These are phyloP conservation scores for Breynia disticha DNA, from an alignment of 441 rosid species.

Conservation along the genomic window DNA sequence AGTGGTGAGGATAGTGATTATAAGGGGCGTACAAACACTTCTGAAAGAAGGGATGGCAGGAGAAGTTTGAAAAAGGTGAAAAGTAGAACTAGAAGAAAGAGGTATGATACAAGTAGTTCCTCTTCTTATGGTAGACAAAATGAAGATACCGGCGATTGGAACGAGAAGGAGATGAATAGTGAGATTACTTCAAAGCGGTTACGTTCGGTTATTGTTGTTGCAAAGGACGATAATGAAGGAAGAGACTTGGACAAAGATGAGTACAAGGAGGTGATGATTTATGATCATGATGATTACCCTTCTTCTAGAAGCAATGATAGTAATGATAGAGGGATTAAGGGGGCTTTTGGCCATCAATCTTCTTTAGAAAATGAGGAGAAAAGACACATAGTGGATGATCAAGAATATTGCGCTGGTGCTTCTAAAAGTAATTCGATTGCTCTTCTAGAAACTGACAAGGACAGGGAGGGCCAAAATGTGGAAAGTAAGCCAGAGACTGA, in stretches of 20 bases:
- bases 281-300: constrained; percentile 48
- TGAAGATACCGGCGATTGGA: constrained; percentile 23
- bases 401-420: constrained; percentile 22
- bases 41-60: constrained; percentile 21
- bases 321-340: constrained; percentile 27
- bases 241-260: constrained; percentile 23
- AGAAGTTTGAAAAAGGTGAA: constrained; percentile 20
- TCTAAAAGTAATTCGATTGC: constrained; percentile 13
- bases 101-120: constrained; percentile 30
- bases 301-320: constrained; percentile 42
- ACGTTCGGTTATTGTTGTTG: constrained; percentile 48
- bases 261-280: constrained; percentile 39
- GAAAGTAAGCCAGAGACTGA: constrained; percentile 19
- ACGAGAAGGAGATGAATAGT: constrained; percentile 26
- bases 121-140: constrained; percentile 21
- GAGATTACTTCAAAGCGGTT: constrained; percentile 34
- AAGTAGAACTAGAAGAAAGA: constrained; percentile 16
- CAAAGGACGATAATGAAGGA: constrained; percentile 24
- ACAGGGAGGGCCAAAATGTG: constrained; percentile 9
- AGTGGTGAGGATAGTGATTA: constrained; percentile 34
- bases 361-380: constrained; percentile 16
- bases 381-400: constrained; percentile 20
- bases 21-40: constrained; percentile 22
- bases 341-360: constrained; percentile 16
- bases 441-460: constrained; percentile 15